A percentile compares a stretch with the other conserved stretches of the same genome.
Conservation (phyloP, 257 asterid genomes). For the Penstemon davidsonii region DNA sequence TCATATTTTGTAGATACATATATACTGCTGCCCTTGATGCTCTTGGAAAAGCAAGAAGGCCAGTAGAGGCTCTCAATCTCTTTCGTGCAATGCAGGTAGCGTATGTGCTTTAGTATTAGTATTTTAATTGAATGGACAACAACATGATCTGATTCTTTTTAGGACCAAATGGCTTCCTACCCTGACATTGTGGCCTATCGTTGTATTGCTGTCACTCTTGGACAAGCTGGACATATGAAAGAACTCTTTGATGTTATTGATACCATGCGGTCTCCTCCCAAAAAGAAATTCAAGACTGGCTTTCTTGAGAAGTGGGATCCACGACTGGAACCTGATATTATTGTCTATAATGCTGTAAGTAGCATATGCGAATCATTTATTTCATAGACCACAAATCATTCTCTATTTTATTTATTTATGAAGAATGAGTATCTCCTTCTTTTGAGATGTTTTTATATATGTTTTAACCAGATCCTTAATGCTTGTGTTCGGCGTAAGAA, state of each 20-base stretch:
- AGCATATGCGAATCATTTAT: conserved; percentile 16
- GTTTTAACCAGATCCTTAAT: conserved; percentile 62
- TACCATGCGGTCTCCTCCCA: conserved; percentile 85
- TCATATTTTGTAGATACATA: conserved; percentile 47
- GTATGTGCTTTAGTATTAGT: conserved; percentile 12
- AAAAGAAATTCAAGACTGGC: conserved; percentile 69
- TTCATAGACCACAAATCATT: neutral
- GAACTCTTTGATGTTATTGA: conserved; percentile 91
- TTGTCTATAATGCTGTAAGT: conserved; percentile 89
- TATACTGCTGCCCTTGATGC: conserved; percentile 88
- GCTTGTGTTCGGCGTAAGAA: conserved; percentile 83
- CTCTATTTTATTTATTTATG: neutral
- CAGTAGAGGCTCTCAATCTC: conserved; percentile 91
- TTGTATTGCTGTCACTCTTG: conserved; percentile 89
- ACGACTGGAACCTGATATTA: conserved; percentile 75
- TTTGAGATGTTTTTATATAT: conserved; percentile 14
- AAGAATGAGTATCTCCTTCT: conserved; percentile 16
- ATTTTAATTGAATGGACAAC: conserved; percentile 9
- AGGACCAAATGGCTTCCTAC: conserved; percentile 79
- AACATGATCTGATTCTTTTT: conserved; percentile 23
- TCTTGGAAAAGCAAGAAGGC: conserved; percentile 87
- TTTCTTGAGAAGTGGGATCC: conserved; percentile 89
- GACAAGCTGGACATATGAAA: conserved; percentile 96
- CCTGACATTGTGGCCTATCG: conserved; percentile 90
- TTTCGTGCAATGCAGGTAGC: conserved; percentile 79